Base-by-base conservation (phyloP, 1,284 basidiomycete species). In the Cryptococcus jaspeensis region DNA sequence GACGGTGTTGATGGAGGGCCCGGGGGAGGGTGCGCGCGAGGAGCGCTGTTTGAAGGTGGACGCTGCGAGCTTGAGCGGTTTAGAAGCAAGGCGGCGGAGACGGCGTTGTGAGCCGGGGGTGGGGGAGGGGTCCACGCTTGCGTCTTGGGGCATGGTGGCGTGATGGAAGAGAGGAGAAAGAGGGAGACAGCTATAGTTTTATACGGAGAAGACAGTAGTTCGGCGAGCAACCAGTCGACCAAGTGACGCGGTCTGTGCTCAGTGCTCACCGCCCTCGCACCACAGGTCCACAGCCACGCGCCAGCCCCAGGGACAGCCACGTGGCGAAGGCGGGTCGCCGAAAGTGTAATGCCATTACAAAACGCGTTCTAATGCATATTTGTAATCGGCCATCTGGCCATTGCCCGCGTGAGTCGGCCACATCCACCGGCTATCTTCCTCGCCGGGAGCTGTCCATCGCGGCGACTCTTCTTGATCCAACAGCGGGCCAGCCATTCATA, bases 41-140 rank as follows among this genome's bases (percentile, higher is more conserved):
- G 42, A 15, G 18, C 52, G 42, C 11, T n/a, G 52, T 40, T 52
- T 43, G 58, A 74, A 61, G 3, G 74, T 71, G 32, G 66, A 71
- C 38, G 70, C 71, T 2, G 73, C 74, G 35, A 76, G 64, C 60
- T 72, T 76, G 61, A 76, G 71, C 2, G 74, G 72, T 60, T 72
- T 74, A 23, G 66, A 58, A 2, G 72, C 72, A 8, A 73, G 62
- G 32, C 68, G 60, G 20, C 59, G 61, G 37, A 71, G 54, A 23
- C 63, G 59, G 18, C 60, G 52, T 28, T 55, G 58, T 20, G 38
- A 32, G 23, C 52, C 20, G n/a, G 40, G 23, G 37, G 42, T 32
- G 15, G 23, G 44, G 1, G 52, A 43, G 28, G 18, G 15, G 28
- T 39, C 32, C 9, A 23, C 18, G 36, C 8, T 23, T 8, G 20